Percentiles rank a stretch among this genome's conserved stretches.
Conservation (phyloP, 108 stramenopile species). For the Cyclotella cryptica region DNA sequence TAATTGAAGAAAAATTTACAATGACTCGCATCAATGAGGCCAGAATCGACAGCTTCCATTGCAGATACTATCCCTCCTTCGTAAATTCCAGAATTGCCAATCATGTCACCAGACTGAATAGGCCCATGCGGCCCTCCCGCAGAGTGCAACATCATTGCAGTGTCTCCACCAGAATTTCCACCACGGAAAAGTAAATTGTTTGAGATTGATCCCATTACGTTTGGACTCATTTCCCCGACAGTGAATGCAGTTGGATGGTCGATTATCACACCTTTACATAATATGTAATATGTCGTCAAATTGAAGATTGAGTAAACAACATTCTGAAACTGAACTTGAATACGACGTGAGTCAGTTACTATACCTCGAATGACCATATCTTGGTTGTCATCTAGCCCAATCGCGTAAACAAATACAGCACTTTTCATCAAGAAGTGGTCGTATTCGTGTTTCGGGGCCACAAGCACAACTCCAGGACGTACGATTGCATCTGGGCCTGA, state of each 20-base stretch:
- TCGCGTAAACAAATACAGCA: constrained; percentile 81
- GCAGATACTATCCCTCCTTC: constrained; percentile 75
- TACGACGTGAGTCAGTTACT: too few species aligned
- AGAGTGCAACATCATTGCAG: constrained; percentile 76
- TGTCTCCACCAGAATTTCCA: constrained; percentile 68
- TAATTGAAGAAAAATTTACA: constrained; percentile 88
- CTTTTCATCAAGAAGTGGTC: constrained; percentile 79
- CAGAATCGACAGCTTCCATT: constrained; percentile 52
- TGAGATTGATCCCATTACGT: constrained; percentile 45
- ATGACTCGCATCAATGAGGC: constrained; percentile 50
- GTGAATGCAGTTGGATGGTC: constrained; percentile 90
- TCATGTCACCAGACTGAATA: constrained; percentile 57
- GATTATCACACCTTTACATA: constrained; percentile 64
- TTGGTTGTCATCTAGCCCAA: constrained; percentile 72
- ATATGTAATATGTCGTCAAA: too few species aligned
- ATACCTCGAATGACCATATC: constrained; percentile 72
- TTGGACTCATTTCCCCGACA: constrained; percentile 75
- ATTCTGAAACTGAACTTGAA: background rate
- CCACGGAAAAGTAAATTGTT: constrained; percentile 76
- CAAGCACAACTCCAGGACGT: constrained; percentile 70
- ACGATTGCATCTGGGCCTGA: constrained; percentile 76
- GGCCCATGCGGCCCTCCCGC: constrained; percentile 47
- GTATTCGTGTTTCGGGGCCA: constrained; percentile 79
- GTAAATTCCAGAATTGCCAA: constrained; percentile 77
- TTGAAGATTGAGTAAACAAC: background rate